Conservation (phyloP, 768 basidiomycete species). For the Agrocybe praecox region DNA sequence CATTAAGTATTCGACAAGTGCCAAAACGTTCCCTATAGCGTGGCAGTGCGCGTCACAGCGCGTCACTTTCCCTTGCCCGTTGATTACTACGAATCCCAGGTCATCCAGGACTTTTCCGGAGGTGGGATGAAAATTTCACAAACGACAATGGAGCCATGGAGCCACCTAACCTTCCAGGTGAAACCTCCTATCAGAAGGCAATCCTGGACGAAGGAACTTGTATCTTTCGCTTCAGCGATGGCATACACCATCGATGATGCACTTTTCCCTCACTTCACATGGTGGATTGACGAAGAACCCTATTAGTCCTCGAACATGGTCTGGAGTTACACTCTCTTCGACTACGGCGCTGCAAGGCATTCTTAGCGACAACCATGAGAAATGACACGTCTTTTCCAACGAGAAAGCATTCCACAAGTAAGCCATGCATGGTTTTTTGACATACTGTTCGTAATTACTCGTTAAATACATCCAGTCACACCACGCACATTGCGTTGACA, state of each 20-base stretch:
- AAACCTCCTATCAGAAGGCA: too few relatives aligned
- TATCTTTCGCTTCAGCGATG: too few relatives aligned
- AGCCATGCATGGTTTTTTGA: background rate
- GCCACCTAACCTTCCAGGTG: too few relatives aligned
- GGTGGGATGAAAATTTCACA: too few relatives aligned
- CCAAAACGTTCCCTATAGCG: too few relatives aligned
- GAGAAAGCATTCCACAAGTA: slow-evolving; percentile 18
- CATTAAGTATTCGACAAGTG: too few relatives aligned
- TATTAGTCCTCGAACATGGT: slow-evolving; percentile 8
- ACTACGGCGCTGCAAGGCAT: slow-evolving; percentile 11
- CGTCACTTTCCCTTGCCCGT: too few relatives aligned
- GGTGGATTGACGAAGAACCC: slow-evolving; percentile 1
- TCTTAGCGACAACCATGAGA: slow-evolving; percentile 17
- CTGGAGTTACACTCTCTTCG: slow-evolving; percentile 13
- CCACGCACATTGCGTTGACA: slow-evolving; percentile 25
- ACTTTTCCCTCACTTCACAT: slow-evolving; percentile 13
- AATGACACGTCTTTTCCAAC: slow-evolving; percentile 20
- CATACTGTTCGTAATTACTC: background rate
- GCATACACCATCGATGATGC: slow-evolving; percentile 3
- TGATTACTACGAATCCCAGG: too few relatives aligned
- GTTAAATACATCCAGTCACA: slow-evolving; percentile 20
- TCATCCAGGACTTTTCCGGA: too few relatives aligned
- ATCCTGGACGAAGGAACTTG: too few relatives aligned
- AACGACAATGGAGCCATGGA: too few relatives aligned
- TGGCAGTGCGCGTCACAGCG: too few relatives aligned